Evolutionary conservation across 768 basidiomycete genomes (phyloP).

Genomic region (Collybia sordida): DNA sequence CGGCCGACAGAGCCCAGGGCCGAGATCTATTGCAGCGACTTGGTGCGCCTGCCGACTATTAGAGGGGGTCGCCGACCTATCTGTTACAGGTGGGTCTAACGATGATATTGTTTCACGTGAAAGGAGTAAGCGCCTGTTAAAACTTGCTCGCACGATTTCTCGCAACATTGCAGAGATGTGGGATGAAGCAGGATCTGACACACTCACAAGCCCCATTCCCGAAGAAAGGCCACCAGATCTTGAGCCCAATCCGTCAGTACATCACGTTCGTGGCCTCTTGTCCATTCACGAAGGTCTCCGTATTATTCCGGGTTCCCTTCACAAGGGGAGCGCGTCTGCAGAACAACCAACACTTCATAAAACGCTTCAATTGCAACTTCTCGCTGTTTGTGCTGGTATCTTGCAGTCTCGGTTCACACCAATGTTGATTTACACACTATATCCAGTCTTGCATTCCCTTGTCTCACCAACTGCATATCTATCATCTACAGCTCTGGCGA

Average conservation of each 20-base stretch:
- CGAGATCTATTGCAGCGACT: slow-evolving; percentile 63
- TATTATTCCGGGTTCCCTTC: slow-evolving; percentile 37
- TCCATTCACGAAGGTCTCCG: slow-evolving; percentile 59
- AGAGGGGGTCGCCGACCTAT: slow-evolving; percentile 63
- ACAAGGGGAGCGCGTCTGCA: slow-evolving; percentile 20
- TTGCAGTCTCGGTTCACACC: slow-evolving; percentile 71
- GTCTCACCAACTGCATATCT: slow-evolving; percentile 71
- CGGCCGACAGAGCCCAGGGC: slow-evolving; percentile 42
- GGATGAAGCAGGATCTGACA: slow-evolving; percentile 40
- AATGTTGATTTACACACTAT: slow-evolving; percentile 75
- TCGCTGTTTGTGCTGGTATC: slow-evolving; percentile 71
- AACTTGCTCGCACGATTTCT: slow-evolving; percentile 60
- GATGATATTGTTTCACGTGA: slow-evolving; percentile 23
- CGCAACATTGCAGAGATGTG: slow-evolving; percentile 71
- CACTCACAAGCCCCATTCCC: slow-evolving; percentile 8
- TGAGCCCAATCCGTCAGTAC: slow-evolving; percentile 41
- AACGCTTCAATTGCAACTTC: slow-evolving; percentile 67
- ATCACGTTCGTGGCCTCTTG: slow-evolving; percentile 67
- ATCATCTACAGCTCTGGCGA: slow-evolving; percentile 71
- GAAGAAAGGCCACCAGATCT: slow-evolving; percentile 26
- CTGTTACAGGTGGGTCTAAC: slow-evolving; percentile 32
- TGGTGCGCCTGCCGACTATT: slow-evolving; percentile 83
- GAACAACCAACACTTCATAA: slow-evolving; percentile 69
- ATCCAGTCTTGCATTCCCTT: slow-evolving; percentile 84
- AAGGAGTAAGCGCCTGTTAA: slow-evolving; percentile 56